Percentiles rank a stretch among this genome's conserved stretches.
Evolutionary conservation across 139 green algal species (phyloP).

Genomic region (Chlamydomonas incerta): DNA sequence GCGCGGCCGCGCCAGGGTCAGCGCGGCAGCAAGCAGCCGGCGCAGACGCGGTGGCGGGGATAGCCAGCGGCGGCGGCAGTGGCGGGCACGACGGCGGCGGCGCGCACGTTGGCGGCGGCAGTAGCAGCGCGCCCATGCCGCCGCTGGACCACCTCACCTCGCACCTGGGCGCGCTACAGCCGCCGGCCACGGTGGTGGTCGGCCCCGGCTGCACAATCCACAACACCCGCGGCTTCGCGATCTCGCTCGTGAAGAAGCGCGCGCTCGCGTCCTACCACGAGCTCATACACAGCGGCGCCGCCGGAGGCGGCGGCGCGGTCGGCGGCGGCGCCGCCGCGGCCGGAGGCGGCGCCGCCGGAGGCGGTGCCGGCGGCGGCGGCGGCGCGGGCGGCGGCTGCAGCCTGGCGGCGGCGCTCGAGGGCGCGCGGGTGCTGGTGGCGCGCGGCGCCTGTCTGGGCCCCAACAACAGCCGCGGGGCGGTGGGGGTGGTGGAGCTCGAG

Average conservation of each 20-base stretch:
- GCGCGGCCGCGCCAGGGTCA: background rate
- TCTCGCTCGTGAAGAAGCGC: conserved; percentile 48
- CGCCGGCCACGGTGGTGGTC: conserved; percentile 41
- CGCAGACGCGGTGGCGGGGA: too few relatives aligned
- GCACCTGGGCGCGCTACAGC: conserved; percentile 20
- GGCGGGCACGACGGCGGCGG: too few relatives aligned
- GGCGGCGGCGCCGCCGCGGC: background rate
- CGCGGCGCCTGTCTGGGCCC: conserved; percentile 14
- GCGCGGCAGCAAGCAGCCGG: too few relatives aligned
- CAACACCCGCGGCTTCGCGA: conserved; percentile 46
- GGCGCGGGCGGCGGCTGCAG: conserved; percentile 4
- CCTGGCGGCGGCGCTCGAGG: conserved; percentile 33
- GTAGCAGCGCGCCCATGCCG: background rate
- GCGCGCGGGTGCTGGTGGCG: conserved; percentile 21
- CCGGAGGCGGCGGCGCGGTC: background rate
- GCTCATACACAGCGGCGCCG: background rate
- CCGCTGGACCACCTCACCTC: background rate
- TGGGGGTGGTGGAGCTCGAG: conserved; percentile 57
- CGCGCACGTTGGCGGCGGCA: too few relatives aligned
- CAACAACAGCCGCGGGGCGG: conserved; percentile 37
- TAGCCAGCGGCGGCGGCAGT: too few relatives aligned
- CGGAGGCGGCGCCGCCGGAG: background rate
- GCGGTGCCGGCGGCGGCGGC: conserved; percentile 10
- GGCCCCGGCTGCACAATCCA: conserved; percentile 45
- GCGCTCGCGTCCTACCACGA: conserved; percentile 36